Evolutionary conservation across 1,284 basidiomycete genomes (phyloP).

Genomic region (Rhodotorula sp.): DNA sequence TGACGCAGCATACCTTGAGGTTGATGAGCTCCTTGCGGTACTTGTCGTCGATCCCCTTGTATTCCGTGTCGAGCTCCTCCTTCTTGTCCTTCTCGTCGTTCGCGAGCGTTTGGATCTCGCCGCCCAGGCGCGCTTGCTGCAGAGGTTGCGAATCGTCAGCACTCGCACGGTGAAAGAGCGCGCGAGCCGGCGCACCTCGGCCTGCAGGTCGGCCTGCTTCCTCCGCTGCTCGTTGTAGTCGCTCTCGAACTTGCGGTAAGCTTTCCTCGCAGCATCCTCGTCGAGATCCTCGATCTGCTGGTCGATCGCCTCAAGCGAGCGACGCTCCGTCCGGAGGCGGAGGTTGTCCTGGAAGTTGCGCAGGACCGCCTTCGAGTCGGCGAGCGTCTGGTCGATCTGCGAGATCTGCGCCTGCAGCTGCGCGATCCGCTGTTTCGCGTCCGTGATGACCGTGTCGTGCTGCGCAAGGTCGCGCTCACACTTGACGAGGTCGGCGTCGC

Average conservation of each 20-base stretch:
- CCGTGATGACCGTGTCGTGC: constrained; percentile 51
- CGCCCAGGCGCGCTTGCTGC: constrained; percentile 76
- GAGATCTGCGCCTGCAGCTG: constrained; percentile 57
- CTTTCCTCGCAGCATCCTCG: constrained; percentile 77
- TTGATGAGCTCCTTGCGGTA: constrained; percentile 90
- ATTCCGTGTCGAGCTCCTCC: constrained; percentile 74
- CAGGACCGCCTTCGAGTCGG: constrained; percentile 51
- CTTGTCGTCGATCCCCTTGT: constrained; percentile 78
- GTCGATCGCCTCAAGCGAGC: constrained; percentile 68
- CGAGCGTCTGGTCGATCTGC: constrained; percentile 49
- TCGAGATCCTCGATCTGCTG: constrained; percentile 73
- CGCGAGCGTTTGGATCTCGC: constrained; percentile 76
- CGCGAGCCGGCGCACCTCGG: constrained; percentile 59
- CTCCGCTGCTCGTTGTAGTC: constrained; percentile 70
- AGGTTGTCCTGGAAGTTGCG: constrained; percentile 82
- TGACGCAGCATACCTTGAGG: constrained; percentile 69
- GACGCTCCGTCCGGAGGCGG: constrained; percentile 69
- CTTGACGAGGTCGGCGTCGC: constrained; percentile 65
- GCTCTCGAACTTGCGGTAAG: constrained; percentile 77
- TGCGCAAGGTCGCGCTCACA: constrained; percentile 61
- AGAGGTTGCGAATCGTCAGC: neutral
- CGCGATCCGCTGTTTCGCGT: constrained; percentile 56
- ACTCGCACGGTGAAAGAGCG: neutral
- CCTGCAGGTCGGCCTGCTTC: constrained; percentile 57
- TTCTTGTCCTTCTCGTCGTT: constrained; percentile 69